Evolutionary conservation across 257 asterid genomes (phyloP).

Genomic region (Asclepias syriaca): DNA sequence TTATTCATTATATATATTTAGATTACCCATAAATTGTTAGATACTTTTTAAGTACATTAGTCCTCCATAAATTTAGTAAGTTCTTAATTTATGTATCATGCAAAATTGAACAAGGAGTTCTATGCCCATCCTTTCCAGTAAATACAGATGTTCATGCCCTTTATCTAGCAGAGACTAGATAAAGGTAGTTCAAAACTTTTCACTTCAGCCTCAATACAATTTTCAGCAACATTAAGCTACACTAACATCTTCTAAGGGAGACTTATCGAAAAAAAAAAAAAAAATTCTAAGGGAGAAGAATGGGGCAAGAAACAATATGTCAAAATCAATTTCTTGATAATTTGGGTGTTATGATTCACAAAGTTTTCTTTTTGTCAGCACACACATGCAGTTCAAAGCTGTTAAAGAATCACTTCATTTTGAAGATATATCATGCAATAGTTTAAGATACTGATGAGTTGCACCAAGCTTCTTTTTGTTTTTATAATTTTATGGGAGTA

Average conservation of each 20-base stretch:
- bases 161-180: neutral
- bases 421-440: neutral
- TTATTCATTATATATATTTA: too few relatives aligned
- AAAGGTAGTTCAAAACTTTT: neutral
- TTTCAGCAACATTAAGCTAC: neutral
- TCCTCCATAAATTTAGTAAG: too few relatives aligned
- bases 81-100: too few relatives aligned
- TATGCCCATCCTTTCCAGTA: neutral
- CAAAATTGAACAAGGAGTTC: too few relatives aligned
- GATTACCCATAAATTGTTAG: too few relatives aligned
- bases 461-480: neutral
- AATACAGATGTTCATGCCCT: neutral
- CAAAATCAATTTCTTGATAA: neutral
- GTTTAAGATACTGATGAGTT: neutral
- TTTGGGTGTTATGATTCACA: neutral
- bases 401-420: neutral
- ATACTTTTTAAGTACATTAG: too few relatives aligned
- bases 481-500: neutral
- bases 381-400: neutral
- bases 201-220: neutral
- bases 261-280: neutral
- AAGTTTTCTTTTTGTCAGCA: neutral
- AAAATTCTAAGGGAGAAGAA: neutral
- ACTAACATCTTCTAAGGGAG: neutral
- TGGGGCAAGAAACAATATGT: neutral